These are phyloP conservation scores for Daldinia childiae DNA, from an alignment of 495 filamentous ascomycete genomes.

Conservation along the genomic window DNA sequence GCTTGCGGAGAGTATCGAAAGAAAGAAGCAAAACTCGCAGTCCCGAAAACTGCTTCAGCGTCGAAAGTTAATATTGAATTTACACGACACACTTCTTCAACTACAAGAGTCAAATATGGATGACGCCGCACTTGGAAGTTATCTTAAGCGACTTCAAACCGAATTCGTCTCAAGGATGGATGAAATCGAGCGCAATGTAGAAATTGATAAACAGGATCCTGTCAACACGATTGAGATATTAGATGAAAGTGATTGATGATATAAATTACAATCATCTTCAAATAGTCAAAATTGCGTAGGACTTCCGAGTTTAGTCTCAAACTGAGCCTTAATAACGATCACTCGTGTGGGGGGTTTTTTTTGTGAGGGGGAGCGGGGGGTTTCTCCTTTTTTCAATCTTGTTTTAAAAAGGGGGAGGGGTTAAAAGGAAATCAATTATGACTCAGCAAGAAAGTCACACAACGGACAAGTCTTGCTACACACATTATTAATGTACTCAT, in stretches of 20 bases:
- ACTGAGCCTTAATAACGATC: too few species aligned
- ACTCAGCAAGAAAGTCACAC: too few species aligned
- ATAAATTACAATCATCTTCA: background rate
- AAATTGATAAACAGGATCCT: background rate
- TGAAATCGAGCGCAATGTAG: constrained; percentile 53
- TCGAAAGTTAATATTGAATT: constrained; percentile 75
- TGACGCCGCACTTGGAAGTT: constrained; percentile 66
- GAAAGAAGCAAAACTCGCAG: constrained; percentile 64
- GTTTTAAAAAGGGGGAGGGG: too few species aligned
- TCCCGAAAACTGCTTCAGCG: constrained; percentile 66
- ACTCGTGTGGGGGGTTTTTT: too few species aligned
- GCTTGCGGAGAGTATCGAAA: constrained; percentile 63
- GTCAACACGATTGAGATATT: background rate
- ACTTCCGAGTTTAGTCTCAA: too few species aligned
- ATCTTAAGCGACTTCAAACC: constrained; percentile 75
- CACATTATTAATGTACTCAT: too few species aligned
- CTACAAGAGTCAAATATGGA: constrained; percentile 74
- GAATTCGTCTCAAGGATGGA: constrained; percentile 82
- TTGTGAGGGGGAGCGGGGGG: too few species aligned
- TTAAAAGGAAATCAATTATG: too few species aligned
- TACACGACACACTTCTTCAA: constrained; percentile 80
- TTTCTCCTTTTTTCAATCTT: too few species aligned
- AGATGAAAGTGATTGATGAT: constrained; percentile 9
- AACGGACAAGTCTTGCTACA: too few species aligned
- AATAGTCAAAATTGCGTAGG: too few species aligned